These are phyloP conservation scores for Nothophaeocryptopus gaeumannii DNA, from an alignment of 2,329 filamentous ascomycete genomes.

Conservation along the genomic window DNA sequence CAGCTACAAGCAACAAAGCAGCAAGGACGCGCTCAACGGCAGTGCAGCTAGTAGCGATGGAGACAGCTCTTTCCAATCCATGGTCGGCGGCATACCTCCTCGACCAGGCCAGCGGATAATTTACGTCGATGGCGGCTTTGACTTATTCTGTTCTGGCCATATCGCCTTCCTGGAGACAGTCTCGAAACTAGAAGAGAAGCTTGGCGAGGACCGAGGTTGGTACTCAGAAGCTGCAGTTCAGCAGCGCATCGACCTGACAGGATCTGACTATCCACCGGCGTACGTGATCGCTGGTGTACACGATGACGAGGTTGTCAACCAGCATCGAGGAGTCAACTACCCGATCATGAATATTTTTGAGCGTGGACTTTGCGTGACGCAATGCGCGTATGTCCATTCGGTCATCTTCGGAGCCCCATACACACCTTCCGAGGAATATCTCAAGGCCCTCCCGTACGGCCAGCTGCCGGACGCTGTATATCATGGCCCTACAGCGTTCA, in stretches of 20 bases:
- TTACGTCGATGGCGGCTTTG: slow-evolving; percentile 95
- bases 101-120: slow-evolving; percentile 78
- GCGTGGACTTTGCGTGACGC: slow-evolving; percentile 88
- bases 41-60: slow-evolving; percentile 12
- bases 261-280: slow-evolving; percentile 73
- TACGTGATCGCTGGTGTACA: slow-evolving; percentile 94
- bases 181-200: slow-evolving; percentile 66
- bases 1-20: slow-evolving; percentile 59
- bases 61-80: slow-evolving; percentile 39
- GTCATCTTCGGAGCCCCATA: slow-evolving; percentile 90
- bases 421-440: slow-evolving; percentile 73
- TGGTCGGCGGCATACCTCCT: slow-evolving; percentile 70
- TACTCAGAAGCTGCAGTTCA: slow-evolving; percentile 63
- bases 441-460: slow-evolving; percentile 66
- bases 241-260: slow-evolving; percentile 61
- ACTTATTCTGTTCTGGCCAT: slow-evolving; percentile 93
- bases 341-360: slow-evolving; percentile 99
- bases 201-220: slow-evolving; percentile 70
- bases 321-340: slow-evolving; percentile 96
- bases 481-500: slow-evolving; percentile 93
- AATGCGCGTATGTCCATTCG: slow-evolving; percentile 89
- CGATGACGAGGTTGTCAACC: slow-evolving; percentile 91
- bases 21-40: slow-evolving; percentile 43
- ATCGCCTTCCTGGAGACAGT: slow-evolving; percentile 90
- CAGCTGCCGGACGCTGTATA: slow-evolving; percentile 71